A percentile compares a stretch with the other conserved stretches of the same genome.
phyloP scores from a whole-genome alignment of 495 filamentous ascomycete genomes.

The Elasticomyces elasticus region DNA sequence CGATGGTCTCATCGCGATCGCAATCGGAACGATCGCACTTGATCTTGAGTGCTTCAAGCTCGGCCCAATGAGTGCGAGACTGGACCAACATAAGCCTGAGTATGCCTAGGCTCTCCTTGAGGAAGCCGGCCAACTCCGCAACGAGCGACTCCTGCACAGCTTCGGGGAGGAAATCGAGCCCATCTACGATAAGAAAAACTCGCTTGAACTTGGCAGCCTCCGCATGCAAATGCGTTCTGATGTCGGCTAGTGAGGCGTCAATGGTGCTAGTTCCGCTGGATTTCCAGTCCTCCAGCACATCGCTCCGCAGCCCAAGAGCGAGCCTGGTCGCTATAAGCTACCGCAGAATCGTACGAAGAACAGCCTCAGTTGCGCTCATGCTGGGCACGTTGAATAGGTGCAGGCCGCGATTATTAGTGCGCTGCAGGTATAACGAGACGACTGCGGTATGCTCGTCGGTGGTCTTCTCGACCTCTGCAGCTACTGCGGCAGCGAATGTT shows the following conservation, averaged over 20 bases:
- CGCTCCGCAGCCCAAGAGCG: not conserved
- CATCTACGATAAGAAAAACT: not conserved
- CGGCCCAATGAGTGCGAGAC: not conserved
- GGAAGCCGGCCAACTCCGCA: not conserved
- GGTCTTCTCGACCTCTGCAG: not conserved
- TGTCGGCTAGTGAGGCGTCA: not conserved
- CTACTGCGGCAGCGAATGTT: slow-evolving; percentile 4
- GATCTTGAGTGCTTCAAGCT: not conserved
- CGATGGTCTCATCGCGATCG: not conserved
- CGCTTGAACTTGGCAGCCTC: not conserved
- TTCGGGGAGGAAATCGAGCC: not conserved
- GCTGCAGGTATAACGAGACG: not conserved
- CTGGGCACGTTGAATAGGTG: not conserved
- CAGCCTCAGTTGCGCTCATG: not conserved
- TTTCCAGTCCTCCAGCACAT: not conserved
- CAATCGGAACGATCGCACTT: not conserved
- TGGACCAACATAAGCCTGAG: not conserved
- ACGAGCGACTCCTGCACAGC: not conserved
- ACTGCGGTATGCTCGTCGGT: not conserved
- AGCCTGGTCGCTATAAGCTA: slow-evolving; percentile 1
- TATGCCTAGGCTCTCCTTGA: not conserved
- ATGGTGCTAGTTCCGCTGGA: not conserved
- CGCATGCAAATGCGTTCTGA: not conserved
- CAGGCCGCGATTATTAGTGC: not conserved
- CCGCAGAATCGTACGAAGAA: slow-evolving; percentile 4